Conservation (phyloP, 192 early-diverging fungal genomes). For the Bifiguratus adelaidae region DNA sequence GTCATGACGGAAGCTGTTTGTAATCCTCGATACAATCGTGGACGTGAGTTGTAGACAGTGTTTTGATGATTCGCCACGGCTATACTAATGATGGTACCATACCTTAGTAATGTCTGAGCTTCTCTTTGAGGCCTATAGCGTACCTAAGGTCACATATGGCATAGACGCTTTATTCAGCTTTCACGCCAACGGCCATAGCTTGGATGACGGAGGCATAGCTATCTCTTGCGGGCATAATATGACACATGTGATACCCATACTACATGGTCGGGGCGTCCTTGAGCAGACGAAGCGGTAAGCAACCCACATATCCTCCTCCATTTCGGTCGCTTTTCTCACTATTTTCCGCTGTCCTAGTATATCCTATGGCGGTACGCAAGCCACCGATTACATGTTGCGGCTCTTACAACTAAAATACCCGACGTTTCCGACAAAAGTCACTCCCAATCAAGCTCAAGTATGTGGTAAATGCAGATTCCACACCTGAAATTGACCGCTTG, state of each 20-base stretch:
- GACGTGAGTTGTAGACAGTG: constrained; percentile 29
- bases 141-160: constrained; percentile 71
- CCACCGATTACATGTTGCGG: constrained; percentile 75
- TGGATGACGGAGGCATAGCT: constrained; percentile 56
- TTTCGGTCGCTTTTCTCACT: neutral
- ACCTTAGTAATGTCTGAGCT: constrained; percentile 77
- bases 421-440: constrained; percentile 76
- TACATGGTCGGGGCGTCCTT: constrained; percentile 43
- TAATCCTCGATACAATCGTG: constrained; percentile 63
- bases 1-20: constrained; percentile 84
- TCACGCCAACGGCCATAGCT: constrained; percentile 53
- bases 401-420: constrained; percentile 88
- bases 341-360: constrained; percentile 32
- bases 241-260: constrained; percentile 69
- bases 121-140: constrained; percentile 76
- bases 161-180: constrained; percentile 84
- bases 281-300: constrained; percentile 62
- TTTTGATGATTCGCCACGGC: neutral
- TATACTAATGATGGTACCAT: neutral
- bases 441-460: constrained; percentile 61
- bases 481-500: neutral
- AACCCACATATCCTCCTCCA: neutral
- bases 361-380: constrained; percentile 64
- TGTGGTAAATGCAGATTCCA: neutral
- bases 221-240: constrained; percentile 58